Conservation (phyloP, 805 yeast species). For the Pichia nanzhaoensis region DNA sequence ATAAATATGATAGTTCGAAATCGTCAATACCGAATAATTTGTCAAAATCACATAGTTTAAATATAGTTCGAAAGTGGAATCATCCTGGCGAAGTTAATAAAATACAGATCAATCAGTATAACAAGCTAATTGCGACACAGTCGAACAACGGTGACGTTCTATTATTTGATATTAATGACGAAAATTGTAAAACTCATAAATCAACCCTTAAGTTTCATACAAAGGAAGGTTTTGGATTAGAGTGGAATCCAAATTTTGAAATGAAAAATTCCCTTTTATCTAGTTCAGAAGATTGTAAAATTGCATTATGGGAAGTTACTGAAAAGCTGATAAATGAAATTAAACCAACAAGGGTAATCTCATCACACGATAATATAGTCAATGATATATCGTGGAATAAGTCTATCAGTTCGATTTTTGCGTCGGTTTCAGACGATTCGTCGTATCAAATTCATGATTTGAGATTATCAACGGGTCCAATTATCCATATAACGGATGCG, state of each 20-base stretch:
- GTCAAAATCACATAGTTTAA: conserved; percentile 33
- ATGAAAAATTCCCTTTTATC: conserved; percentile 43
- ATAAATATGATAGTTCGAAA: conserved; percentile 18
- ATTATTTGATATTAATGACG: conserved; percentile 32
- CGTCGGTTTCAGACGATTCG: conserved; percentile 65
- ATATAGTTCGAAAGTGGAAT: conserved; percentile 42
- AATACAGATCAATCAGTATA: conserved; percentile 46
- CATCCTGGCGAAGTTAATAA: conserved; percentile 65
- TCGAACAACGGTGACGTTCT: conserved; percentile 46
- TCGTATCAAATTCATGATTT: conserved; percentile 56
- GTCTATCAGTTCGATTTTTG: conserved; percentile 42
- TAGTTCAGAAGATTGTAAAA: conserved; percentile 59
- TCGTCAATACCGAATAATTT: conserved; percentile 18
- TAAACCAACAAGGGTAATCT: conserved; percentile 43
- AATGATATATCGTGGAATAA: conserved; percentile 62
- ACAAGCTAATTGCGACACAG: conserved; percentile 46
- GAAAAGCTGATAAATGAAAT: conserved; percentile 9
- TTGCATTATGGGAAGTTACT: conserved; percentile 64
- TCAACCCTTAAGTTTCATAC: conserved; percentile 46
- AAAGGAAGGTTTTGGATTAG: conserved; percentile 62
- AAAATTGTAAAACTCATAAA: conserved; percentile 13
- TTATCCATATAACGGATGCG: conserved; percentile 41
- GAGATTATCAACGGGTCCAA: conserved; percentile 35
- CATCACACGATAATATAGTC: conserved; percentile 49
- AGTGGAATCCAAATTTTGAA: conserved; percentile 46